Evolutionary conservation across 176 grass and related monocot genomes (phyloP).

Genomic region (Oryza meridionalis): DNA sequence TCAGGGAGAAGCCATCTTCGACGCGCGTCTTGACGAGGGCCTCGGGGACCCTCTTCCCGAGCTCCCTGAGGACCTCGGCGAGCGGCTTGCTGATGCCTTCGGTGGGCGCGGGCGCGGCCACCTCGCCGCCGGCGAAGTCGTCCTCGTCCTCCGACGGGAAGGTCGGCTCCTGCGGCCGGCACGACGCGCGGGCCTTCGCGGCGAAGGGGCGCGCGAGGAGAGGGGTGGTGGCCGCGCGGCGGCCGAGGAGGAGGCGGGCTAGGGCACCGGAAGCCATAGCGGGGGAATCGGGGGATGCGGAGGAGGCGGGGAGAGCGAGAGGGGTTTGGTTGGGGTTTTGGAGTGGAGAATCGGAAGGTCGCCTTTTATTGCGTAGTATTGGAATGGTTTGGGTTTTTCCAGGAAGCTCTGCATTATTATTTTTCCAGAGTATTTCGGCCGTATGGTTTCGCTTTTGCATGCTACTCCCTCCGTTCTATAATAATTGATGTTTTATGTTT

Average conservation of each 20-base stretch:
- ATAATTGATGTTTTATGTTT: too few relatives aligned
- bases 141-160: slow-evolving; percentile 39
- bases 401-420: too few relatives aligned
- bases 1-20: slow-evolving; percentile 61
- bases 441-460: too few relatives aligned
- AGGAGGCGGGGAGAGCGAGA: neutral
- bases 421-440: too few relatives aligned
- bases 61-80: slow-evolving; percentile 72
- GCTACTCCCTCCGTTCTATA: too few relatives aligned
- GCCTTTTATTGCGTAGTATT: neutral
- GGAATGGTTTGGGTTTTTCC: too few relatives aligned
- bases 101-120: slow-evolving; percentile 44
- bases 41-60: slow-evolving; percentile 82
- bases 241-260: slow-evolving; percentile 45
- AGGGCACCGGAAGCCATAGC: slow-evolving; percentile 63
- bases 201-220: slow-evolving; percentile 55
- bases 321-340: slow-evolving; percentile 55
- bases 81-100: slow-evolving; percentile 86
- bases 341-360: neutral
- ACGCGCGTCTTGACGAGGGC: slow-evolving; percentile 70
- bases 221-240: slow-evolving; percentile 34
- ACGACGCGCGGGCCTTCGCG: slow-evolving; percentile 48
- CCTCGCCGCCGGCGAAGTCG: slow-evolving; percentile 49
- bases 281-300: neutral
- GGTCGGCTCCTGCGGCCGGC: slow-evolving; percentile 37